These are phyloP conservation scores for Fusarium penzigii DNA, from an alignment of 2,329 filamentous ascomycete species.

Conservation along the genomic window DNA sequence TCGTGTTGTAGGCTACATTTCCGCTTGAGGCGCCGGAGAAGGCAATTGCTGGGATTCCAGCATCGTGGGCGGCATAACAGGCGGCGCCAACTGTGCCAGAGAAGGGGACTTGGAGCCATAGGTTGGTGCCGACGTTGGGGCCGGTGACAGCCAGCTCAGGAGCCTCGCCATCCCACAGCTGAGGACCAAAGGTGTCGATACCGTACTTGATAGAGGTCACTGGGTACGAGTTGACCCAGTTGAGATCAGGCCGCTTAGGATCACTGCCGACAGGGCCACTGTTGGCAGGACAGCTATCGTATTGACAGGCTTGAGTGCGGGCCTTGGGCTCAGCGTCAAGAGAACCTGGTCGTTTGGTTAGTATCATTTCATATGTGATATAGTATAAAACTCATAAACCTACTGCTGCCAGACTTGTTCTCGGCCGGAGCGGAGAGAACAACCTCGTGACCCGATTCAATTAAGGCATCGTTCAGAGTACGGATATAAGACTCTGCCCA, in stretches of 20 bases:
- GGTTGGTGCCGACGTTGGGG: conserved; percentile 60
- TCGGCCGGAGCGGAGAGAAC: conserved; percentile 68
- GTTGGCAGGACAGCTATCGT: conserved; percentile 58
- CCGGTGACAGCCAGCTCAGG: conserved; percentile 68
- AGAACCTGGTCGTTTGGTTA: conserved; percentile 47
- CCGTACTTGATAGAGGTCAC: conserved; percentile 65
- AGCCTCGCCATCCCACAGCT: conserved; percentile 51
- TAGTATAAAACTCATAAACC: conserved; percentile 6
- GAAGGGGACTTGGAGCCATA: conserved; percentile 56
- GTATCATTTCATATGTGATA: conserved; percentile 3
- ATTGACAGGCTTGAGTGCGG: conserved; percentile 57
- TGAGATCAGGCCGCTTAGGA: conserved; percentile 47
- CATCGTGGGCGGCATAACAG: conserved; percentile 54
- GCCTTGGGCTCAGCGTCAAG: conserved; percentile 44
- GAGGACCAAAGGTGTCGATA: conserved; percentile 55
- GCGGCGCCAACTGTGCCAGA: conserved; percentile 71
- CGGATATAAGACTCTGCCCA: conserved; percentile 72
- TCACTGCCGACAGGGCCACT: conserved; percentile 60
- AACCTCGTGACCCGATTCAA: conserved; percentile 57
- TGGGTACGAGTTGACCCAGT: conserved; percentile 73
- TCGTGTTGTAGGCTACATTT: conserved; percentile 54
- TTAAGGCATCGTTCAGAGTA: conserved; percentile 57
- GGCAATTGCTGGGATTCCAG: conserved; percentile 65
- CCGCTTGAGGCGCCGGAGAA: conserved; percentile 60
- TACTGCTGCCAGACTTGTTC: conserved; percentile 64